Evolutionary conservation across 768 basidiomycete species (phyloP).

Genomic region (Auriscalpium microsporum): DNA sequence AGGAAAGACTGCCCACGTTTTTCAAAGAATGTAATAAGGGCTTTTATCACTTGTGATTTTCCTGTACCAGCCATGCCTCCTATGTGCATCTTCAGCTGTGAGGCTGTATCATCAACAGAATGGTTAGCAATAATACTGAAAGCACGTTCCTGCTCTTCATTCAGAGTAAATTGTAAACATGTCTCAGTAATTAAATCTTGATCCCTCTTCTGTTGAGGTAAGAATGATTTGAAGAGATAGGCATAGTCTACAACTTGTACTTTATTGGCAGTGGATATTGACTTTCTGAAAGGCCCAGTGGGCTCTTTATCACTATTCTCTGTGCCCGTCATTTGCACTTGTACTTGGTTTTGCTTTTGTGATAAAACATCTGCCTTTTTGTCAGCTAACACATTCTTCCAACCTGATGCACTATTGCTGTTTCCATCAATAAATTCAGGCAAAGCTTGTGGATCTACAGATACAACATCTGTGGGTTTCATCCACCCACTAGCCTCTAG

Average conservation of each 20-base stretch:
- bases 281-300: no score
- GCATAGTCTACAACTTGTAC: not conserved
- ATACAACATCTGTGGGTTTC: no score
- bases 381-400: no score
- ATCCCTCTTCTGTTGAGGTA: not conserved
- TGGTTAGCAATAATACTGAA: conserved; percentile 17
- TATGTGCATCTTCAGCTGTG: conserved; percentile 16
- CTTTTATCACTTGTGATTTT: conserved; percentile 16
- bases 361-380: no score
- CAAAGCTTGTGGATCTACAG: no score
- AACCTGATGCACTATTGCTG: no score
- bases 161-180: conserved; percentile 1
- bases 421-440: no score
- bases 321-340: no score
- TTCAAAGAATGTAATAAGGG: conserved; percentile 10
- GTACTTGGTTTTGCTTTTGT: no score
- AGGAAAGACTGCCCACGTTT: not conserved
- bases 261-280: not conserved
- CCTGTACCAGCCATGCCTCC: conserved; percentile 19
- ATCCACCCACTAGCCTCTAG: no score
- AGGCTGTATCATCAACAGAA: not conserved
- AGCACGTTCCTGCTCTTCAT: conserved; percentile 14
- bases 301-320: no score
- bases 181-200: not conserved
- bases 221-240: not conserved